phyloP scores from a whole-genome alignment of 805 yeast genomes.

The Yarrowia sp. region DNA sequence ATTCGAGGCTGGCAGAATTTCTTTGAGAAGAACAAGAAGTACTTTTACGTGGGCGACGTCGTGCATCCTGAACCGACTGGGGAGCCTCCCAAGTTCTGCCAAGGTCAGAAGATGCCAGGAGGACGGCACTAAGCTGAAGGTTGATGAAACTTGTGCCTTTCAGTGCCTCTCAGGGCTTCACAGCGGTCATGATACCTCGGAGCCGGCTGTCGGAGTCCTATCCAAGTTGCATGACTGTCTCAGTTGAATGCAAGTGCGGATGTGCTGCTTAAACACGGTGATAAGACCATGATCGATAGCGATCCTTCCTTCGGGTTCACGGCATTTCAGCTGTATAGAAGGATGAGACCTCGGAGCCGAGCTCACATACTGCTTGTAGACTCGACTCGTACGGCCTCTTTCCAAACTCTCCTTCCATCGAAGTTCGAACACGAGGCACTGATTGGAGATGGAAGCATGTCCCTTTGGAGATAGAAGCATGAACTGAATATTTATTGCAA shows the following conservation, averaged over 20 bases:
- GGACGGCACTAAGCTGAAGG: constrained; percentile 9
- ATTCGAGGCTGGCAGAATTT: constrained; percentile 62
- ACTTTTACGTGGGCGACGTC: constrained; percentile 71
- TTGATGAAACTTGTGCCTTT: background rate
- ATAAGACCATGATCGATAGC: background rate
- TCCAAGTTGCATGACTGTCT: no score
- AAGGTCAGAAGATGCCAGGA: constrained; percentile 37
- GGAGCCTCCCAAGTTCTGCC: constrained; percentile 31
- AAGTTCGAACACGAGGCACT: background rate
- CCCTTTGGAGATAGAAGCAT: no score
- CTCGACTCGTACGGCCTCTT: no score
- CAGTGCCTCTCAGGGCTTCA: no score
- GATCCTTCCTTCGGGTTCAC: background rate
- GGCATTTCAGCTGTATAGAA: background rate
- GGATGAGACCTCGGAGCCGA: background rate
- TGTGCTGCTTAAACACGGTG: no score
- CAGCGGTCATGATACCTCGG: no score
- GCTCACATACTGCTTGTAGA: no score
- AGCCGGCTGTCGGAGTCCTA: no score
- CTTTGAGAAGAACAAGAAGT: constrained; percentile 55
- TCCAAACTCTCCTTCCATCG: background rate
- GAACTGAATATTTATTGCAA: background rate
- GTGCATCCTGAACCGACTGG: constrained; percentile 32
- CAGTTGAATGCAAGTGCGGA: no score
- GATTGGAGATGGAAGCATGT: no score